Base-by-base conservation (phyloP, 371 early-diverging fungal species). In the Zychaea mexicana region DNA sequence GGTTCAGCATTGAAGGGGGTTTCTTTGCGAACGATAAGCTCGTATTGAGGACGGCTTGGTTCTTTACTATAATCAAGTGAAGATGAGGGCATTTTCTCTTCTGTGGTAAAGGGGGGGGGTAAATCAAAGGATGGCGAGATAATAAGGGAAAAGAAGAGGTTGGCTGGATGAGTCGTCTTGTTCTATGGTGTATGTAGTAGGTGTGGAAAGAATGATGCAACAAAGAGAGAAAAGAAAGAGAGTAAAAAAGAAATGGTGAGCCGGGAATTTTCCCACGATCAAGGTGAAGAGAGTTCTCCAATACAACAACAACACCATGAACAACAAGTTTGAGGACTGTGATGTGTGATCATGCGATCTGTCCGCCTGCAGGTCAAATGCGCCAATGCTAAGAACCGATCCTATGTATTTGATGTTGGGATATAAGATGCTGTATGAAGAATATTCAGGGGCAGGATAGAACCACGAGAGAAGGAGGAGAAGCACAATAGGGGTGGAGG, bases 1-100 rank as follows among this genome's bases (percentile, higher is more conserved):
- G 87, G 85, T 57, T 87, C 87, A 52, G 87, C 87, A 57, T 87
- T 87, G 64, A 81, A 82, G 1, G 87, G 87, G 19, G 74, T 72
- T 13, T 79, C 73, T 56, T 78, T 81, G 19, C 82, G 81, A 19
- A 86, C 76, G 15, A 82, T 69, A 4, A 79, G 36, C 9, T 38
- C 42, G 2, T 24, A 2, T 12, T 66, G 61, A 45, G 58, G 32
- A 27, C 68, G 61, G 13, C 57, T 53, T 45, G 78, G 81, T 13
- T 81, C 81, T 28, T 71, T 57, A 27, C 54, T 58, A 52, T 81
- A 81, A 39, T 76, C 71, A 10, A 80, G 66, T 49, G 21, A 1
- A 3, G 27, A 60, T 3, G 27, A 24, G 28, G 21, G 26, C 32
- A 60, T 42, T 42, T 1, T 42, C n/a, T 42, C 4, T 42, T 15